These are phyloP conservation scores for Wickerhamomyces sydowiorum DNA, from an alignment of 805 yeast genomes.

Conservation along the genomic window DNA sequence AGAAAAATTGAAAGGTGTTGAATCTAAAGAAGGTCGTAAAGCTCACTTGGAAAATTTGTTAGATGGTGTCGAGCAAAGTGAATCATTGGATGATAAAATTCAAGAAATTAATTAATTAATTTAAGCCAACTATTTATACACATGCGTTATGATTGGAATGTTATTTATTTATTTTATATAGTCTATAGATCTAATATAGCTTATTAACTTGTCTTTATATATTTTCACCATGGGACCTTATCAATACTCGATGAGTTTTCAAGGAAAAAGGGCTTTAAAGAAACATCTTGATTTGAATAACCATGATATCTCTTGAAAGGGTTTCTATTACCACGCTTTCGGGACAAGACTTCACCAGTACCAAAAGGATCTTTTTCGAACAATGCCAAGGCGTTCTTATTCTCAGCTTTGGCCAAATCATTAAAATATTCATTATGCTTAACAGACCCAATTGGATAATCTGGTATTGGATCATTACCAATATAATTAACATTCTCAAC, in stretches of 20 bases:
- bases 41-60: slow-evolving; percentile 41
- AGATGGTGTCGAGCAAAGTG: slow-evolving; percentile 15
- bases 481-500: slow-evolving; percentile 36
- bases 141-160: neutral
- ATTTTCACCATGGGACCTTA: slow-evolving; percentile 6
- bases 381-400: slow-evolving; percentile 43
- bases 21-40: slow-evolving; percentile 54
- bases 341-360: slow-evolving; percentile 32
- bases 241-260: neutral
- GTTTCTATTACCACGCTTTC: slow-evolving; percentile 49
- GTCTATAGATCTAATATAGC: neutral
- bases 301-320: slow-evolving; percentile 43
- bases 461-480: slow-evolving; percentile 53
- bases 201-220: neutral
- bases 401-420: slow-evolving; percentile 44
- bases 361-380: slow-evolving; percentile 60
- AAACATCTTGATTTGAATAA: slow-evolving; percentile 23
- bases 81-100: neutral
- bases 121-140: neutral
- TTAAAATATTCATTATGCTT: slow-evolving; percentile 35
- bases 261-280: slow-evolving; percentile 8
- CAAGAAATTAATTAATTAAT: neutral
- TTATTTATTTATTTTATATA: neutral
- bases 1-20: slow-evolving; percentile 52
- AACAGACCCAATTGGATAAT: slow-evolving; percentile 15